phyloP scores from a whole-genome alignment of 176 grass and related monocot species.

The Melocanna baccifera region DNA sequence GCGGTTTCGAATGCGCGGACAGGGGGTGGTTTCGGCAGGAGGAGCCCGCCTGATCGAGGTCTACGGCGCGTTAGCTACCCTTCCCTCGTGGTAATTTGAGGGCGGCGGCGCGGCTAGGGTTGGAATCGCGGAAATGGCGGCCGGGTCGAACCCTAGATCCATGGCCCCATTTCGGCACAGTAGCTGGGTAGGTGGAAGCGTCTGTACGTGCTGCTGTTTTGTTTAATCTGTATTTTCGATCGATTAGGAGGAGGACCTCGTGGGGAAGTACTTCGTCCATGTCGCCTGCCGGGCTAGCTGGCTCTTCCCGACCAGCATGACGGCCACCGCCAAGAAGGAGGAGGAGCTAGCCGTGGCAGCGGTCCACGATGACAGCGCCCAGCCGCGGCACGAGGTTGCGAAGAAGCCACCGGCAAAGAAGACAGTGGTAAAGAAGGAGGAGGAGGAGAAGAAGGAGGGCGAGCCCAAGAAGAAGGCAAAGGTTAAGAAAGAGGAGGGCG shows the following conservation, averaged over 20 bases:
- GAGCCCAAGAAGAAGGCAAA: slow-evolving; percentile 1
- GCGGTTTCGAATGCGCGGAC: neutral
- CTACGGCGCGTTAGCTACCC: slow-evolving; percentile 14
- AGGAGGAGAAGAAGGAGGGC: neutral
- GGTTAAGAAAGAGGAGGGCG: slow-evolving; percentile 4
- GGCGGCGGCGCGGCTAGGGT: neutral
- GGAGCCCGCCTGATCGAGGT: neutral
- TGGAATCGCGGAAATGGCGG: slow-evolving; percentile 21
- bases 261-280: slow-evolving; percentile 28
- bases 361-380: neutral
- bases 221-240: slow-evolving; percentile 5
- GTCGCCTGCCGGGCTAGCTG: slow-evolving; percentile 17
- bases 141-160: slow-evolving; percentile 43
- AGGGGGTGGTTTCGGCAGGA: too few species aligned
- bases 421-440: neutral
- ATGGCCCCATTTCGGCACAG: neutral
- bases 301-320: slow-evolving; percentile 17
- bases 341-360: neutral
- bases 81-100: slow-evolving; percentile 32
- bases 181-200: neutral
- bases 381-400: neutral
- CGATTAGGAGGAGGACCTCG: slow-evolving; percentile 35
- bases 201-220: neutral
- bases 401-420: neutral
- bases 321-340: neutral